A percentile compares a stretch with the other conserved stretches of the same genome.
Conservation (phyloP, 768 basidiomycete genomes). For the Leucocoprinus birnbaumii region DNA sequence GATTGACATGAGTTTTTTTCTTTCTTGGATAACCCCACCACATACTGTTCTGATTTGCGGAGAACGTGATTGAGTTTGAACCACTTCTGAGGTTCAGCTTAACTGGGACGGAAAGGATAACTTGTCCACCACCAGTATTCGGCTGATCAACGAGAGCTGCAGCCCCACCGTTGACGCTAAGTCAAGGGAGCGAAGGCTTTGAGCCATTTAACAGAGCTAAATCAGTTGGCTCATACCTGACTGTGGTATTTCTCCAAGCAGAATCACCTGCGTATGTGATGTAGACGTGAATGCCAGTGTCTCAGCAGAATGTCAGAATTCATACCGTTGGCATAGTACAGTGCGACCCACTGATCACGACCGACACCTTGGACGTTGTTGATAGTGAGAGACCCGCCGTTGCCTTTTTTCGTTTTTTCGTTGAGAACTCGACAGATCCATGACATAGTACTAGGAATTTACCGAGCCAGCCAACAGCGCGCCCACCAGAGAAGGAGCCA, state of each 20-base stretch:
- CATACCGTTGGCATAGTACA: constrained; percentile 56
- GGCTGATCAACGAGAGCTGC: constrained; percentile 53
- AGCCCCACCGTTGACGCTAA: constrained; percentile 57
- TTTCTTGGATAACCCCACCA: neutral
- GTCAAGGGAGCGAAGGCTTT: neutral
- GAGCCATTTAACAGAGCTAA: neutral
- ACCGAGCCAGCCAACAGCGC: constrained; percentile 56
- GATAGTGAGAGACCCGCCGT: constrained; percentile 55
- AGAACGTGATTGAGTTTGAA: constrained; percentile 49
- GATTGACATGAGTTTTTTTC: neutral
- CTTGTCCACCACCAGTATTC: constrained; percentile 50
- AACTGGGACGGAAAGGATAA: constrained; percentile 55
- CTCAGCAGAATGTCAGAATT: neutral
- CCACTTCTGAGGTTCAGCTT: constrained; percentile 47
- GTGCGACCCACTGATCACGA: constrained; percentile 52
- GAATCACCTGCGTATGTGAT: constrained; percentile 50
- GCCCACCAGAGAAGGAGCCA: constrained; percentile 49
- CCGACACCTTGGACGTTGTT: constrained; percentile 56
- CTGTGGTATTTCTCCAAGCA: constrained; percentile 55
- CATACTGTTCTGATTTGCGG: constrained; percentile 49
- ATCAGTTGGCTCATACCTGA: constrained; percentile 36
- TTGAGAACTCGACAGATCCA: no score
- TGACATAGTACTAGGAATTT: no score
- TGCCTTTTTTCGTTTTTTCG: constrained; percentile 31
- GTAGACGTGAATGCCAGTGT: no score